A percentile compares a stretch with the other conserved stretches of the same genome.
Evolutionary conservation across 805 yeast species (phyloP).

Genomic region (Zygoascus tannicola): DNA sequence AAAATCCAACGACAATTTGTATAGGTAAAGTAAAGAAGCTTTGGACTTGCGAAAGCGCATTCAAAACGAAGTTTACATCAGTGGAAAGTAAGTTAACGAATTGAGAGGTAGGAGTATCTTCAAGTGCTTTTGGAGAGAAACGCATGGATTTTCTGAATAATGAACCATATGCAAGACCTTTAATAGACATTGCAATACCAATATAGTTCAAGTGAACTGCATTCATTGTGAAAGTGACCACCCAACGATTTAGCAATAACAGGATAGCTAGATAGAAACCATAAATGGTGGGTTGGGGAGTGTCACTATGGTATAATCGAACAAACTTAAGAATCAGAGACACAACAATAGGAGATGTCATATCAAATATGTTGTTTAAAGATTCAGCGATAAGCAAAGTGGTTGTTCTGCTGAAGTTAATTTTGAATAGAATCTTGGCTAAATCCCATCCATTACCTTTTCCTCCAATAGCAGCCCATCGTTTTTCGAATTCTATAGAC

Average conservation of each 20-base stretch:
- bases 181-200: conserved; percentile 27
- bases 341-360: conserved; percentile 69
- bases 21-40: conserved; percentile 53
- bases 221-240: conserved; percentile 42
- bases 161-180: conserved; percentile 9
- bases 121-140: conserved; percentile 52
- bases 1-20: conserved; percentile 70
- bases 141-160: conserved; percentile 54
- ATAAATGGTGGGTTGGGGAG: conserved; percentile 32
- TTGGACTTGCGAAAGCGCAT: conserved; percentile 3
- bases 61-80: conserved; percentile 38
- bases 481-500: conserved; percentile 36
- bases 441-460: conserved; percentile 35
- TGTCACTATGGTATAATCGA: conserved; percentile 29
- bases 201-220: conserved; percentile 53
- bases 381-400: conserved; percentile 57
- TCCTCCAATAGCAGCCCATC: conserved; percentile 48
- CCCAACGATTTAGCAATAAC: conserved; percentile 48
- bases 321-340: conserved; percentile 49
- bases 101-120: conserved; percentile 57
- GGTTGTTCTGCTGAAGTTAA: conserved; percentile 56
- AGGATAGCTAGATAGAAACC: conserved; percentile 52
- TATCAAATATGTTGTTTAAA: conserved; percentile 58
- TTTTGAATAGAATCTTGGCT: conserved; percentile 43
- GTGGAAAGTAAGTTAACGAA: conserved; percentile 62